These are phyloP conservation scores for Gryganskiella cystojenkinii DNA, from an alignment of 192 early-diverging fungal genomes.

Conservation along the genomic window DNA sequence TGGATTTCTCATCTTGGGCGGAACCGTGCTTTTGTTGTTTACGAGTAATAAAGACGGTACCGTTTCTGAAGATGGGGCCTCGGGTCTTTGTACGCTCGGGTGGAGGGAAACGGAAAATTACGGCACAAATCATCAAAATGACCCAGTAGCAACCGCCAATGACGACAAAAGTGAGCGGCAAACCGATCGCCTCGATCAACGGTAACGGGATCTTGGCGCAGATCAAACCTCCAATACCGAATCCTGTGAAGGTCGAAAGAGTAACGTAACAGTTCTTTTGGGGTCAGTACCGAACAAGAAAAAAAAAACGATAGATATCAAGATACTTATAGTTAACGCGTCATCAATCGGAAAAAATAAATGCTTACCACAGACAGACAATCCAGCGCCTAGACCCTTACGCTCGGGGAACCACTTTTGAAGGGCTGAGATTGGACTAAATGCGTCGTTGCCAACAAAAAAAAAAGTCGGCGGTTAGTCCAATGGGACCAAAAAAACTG, in stretches of 20 bases:
- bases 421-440: slow-evolving; percentile 67
- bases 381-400: slow-evolving; percentile 67
- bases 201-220: slow-evolving; percentile 72
- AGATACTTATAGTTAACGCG: too few relatives aligned
- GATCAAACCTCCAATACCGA: slow-evolving; percentile 79
- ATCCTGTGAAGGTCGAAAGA: slow-evolving; percentile 40
- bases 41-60: slow-evolving; percentile 43
- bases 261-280: background rate
- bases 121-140: slow-evolving; percentile 64
- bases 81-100: slow-evolving; percentile 69
- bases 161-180: slow-evolving; percentile 71
- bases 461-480: background rate
- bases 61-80: slow-evolving; percentile 60
- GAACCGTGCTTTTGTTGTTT: slow-evolving; percentile 48
- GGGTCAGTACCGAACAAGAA: background rate
- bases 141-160: slow-evolving; percentile 72
- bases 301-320: background rate
- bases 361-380: slow-evolving; percentile 73
- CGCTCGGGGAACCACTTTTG: slow-evolving; percentile 74
- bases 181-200: slow-evolving; percentile 65
- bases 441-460: too few relatives aligned
- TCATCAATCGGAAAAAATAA: background rate
- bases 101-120: slow-evolving; percentile 69
- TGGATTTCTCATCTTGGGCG: slow-evolving; percentile 39
- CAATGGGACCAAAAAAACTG: too few relatives aligned